Evolutionary conservation across 1,139 yeast species (phyloP).

Genomic region (Lodderomyces pseudojiufengensis): DNA sequence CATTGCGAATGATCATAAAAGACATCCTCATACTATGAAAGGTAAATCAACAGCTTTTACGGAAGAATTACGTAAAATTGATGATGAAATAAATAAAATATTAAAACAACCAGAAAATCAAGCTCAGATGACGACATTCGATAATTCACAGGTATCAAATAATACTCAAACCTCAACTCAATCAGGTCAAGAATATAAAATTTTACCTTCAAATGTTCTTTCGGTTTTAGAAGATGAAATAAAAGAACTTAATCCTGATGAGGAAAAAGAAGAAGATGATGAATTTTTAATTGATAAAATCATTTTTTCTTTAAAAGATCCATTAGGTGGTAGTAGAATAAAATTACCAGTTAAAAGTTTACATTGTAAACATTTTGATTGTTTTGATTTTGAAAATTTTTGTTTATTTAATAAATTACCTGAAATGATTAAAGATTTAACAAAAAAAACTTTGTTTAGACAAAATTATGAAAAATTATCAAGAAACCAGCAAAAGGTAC

Average conservation of each 20-base stretch:
- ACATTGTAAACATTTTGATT: constrained; percentile 41
- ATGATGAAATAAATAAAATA: constrained; percentile 14
- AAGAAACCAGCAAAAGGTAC: constrained; percentile 11
- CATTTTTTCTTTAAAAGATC: constrained; percentile 29
- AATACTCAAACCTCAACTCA: background rate
- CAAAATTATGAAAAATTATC: constrained; percentile 22
- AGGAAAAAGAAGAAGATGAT: constrained; percentile 25
- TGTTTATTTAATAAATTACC: constrained; percentile 39
- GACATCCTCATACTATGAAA: too few species aligned
- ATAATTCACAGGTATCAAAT: too few species aligned
- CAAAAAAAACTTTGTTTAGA: constrained; percentile 27
- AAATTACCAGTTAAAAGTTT: constrained; percentile 39
- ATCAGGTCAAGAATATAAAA: constrained; percentile 16
- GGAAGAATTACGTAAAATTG: constrained; percentile 12
- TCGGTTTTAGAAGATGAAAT: constrained; percentile 23
- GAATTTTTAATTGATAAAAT: constrained; percentile 17
- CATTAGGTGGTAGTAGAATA: constrained; percentile 36
- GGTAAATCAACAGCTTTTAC: too few species aligned
- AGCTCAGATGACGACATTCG: too few species aligned
- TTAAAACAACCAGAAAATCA: constrained; percentile 1
- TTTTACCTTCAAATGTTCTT: constrained; percentile 25
- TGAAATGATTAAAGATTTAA: constrained; percentile 23
- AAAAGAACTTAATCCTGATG: constrained; percentile 20
- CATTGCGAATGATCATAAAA: too few species aligned
- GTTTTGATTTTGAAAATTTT: constrained; percentile 45